Evolutionary conservation across 2,329 filamentous ascomycete genomes (phyloP).

Genomic region (Alternaria ethzedia): DNA sequence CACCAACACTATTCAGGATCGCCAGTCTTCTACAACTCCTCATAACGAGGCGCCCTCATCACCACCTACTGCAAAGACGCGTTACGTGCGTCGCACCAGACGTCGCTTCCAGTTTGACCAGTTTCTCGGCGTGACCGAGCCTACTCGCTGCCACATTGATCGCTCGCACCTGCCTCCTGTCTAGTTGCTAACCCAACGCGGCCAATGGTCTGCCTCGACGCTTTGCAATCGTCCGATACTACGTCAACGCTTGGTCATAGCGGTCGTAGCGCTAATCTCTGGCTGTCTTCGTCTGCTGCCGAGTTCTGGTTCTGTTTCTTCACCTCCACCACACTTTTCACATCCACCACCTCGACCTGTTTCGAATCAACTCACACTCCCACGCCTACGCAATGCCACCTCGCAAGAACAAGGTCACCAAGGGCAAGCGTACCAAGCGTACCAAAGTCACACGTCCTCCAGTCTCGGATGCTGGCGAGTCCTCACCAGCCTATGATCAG

Average conservation of each 20-base stretch:
- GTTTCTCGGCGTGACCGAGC: background rate
- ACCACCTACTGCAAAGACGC: too few species aligned
- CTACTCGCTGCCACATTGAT: background rate
- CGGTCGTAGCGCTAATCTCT: fast-evolving
- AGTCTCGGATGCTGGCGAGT: background rate
- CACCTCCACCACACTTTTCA: background rate
- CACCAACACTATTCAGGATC: background rate
- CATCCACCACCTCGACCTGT: background rate
- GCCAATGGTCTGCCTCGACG: background rate
- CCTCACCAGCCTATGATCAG: background rate
- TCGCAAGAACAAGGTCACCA: too few species aligned
- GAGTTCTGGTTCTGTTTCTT: background rate
- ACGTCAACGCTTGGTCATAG: background rate
- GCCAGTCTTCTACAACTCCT: background rate
- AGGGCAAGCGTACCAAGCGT: background rate
- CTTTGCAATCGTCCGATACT: background rate
- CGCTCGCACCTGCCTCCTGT: background rate
- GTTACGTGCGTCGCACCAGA: fast-evolving
- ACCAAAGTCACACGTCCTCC: background rate
- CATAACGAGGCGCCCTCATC: background rate
- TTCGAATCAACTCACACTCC: too few species aligned
- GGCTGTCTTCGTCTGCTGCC: background rate
- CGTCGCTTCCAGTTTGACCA: background rate
- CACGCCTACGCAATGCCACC: too few species aligned
- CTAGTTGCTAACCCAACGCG: background rate